A percentile compares a stretch with the other conserved stretches of the same genome.
These are phyloP conservation scores for Pythium brachiatum DNA, from an alignment of 352 stramenopile genomes.

Conservation along the genomic window DNA sequence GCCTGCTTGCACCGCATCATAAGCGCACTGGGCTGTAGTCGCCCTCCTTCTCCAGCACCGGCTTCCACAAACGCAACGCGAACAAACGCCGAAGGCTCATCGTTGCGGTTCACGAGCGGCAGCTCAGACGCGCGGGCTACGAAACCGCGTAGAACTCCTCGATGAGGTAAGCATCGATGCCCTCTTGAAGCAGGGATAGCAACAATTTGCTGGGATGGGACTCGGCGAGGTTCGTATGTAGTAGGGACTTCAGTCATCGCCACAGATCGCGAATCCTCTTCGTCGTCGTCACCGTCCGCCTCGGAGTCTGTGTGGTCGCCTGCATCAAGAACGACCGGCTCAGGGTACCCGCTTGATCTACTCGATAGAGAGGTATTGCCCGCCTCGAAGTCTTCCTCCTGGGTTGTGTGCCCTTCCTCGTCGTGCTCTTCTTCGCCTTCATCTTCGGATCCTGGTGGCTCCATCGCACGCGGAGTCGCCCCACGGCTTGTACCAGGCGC, in stretches of 20 bases:
- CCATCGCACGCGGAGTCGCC: constrained; percentile 8
- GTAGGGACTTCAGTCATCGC: constrained; percentile 44
- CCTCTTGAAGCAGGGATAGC: background rate
- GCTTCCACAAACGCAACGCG: constrained; percentile 55
- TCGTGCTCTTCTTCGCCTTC: background rate
- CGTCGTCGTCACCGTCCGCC: constrained; percentile 24
- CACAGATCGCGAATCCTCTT: constrained; percentile 35
- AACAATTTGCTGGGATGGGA: background rate
- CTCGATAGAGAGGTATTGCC: background rate
- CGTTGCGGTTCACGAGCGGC: constrained; percentile 12
- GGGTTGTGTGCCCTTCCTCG: background rate
- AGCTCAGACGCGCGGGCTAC: constrained; percentile 46
- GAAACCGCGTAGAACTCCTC: constrained; percentile 43
- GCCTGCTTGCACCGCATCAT: constrained; percentile 71
- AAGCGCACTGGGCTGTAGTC: constrained; percentile 19
- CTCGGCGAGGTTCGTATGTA: constrained; percentile 29
- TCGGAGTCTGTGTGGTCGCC: background rate
- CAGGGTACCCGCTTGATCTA: constrained; percentile 8
- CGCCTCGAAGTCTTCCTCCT: background rate
- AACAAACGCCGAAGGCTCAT: constrained; percentile 40
- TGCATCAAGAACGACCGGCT: constrained; percentile 4
- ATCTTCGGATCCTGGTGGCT: constrained; percentile 7
- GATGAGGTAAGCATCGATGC: constrained; percentile 15
- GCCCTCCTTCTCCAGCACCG: background rate
- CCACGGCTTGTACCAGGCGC: background rate